These are phyloP conservation scores for Aspergillus sclerotioniger DNA, from an alignment of 495 filamentous ascomycete genomes.

Conservation along the genomic window DNA sequence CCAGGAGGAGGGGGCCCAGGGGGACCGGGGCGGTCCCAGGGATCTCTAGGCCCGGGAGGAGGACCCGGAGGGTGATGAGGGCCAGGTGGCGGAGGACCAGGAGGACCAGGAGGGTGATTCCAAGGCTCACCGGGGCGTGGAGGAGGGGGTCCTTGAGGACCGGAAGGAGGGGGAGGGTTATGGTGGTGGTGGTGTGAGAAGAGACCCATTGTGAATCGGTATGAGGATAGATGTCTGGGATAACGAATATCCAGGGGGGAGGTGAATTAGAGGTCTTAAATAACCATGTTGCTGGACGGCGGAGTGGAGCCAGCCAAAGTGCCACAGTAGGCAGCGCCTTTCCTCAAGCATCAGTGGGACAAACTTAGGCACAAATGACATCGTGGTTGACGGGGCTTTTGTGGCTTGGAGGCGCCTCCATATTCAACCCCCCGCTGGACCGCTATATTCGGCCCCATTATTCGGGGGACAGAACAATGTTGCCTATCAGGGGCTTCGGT, in stretches of 20 bases:
- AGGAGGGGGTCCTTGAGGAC: not conserved
- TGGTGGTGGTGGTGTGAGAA: slow-evolving; percentile 7
- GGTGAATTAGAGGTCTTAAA: not conserved
- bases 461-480: not conserved
- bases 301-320: not conserved
- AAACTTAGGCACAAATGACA: not conserved
- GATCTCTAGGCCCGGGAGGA: not conserved
- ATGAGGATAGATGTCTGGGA: not conserved
- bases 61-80: not conserved
- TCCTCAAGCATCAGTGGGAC: not conserved
- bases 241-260: not conserved
- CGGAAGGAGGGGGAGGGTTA: not conserved
- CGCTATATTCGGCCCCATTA: not conserved
- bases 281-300: not conserved
- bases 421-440: not conserved
- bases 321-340: slow-evolving; percentile 1
- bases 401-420: not conserved
- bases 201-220: slow-evolving; percentile 5
- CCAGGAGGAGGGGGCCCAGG: not conserved
- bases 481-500: not conserved
- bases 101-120: not conserved
- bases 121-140: not conserved
- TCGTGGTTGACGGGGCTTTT: not conserved
- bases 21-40: not conserved
- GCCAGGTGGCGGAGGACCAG: not conserved